Base-by-base conservation (phyloP, 2,329 filamentous ascomycete species). In the Nemania sp. region DNA sequence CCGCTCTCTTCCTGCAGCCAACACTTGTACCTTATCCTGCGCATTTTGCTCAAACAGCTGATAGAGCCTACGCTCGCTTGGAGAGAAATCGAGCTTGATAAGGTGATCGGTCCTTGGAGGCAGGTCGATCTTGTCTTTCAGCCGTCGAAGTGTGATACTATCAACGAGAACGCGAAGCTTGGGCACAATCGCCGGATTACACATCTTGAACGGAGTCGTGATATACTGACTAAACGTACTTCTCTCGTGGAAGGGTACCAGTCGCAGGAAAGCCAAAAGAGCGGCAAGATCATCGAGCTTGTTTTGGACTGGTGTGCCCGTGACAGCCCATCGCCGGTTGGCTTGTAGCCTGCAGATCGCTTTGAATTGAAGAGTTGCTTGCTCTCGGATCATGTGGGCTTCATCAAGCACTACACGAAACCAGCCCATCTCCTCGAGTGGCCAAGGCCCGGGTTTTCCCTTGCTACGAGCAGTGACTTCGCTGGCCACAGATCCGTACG, bases 401-500 rank as follows among this genome's bases (percentile, higher is more conserved):
- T 99, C 94, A 65, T 98, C 94, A 1, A 98, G 83, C 1, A 97
- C 92, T 55, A 98, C 90, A 18, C 94, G 89, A 73, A 97, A 97
- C 90, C 93, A 96, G 62, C 92, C 91, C 61, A 96, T 86, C 67
- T 90, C 87, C 55, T 89, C 86, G 39, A 97, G 77, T 0, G 92
- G 90, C 65, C 82, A 86, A 6, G 76, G 65, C 1, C 85, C 86
- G 13, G 80, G 78, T 69, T 87, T 90, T 34, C 80, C 78, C 59
- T 86, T 86, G 57, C 80, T 83, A 29, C 89, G 85, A 21, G 84
- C 80, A 46, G 83, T 85, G 15, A 91, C 83, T 71, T 98, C 94
- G 62, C 90, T 90, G 0, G 91, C 88, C 20, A 96, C 86, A 0
- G 92, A 96, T 40, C 91, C 90, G 72, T 98, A 99, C 0, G 95